A percentile compares a stretch with the other conserved stretches of the same genome.
These are phyloP conservation scores for Pestalotiopsis sp. DNA, from an alignment of 2,329 filamentous ascomycete genomes.

Conservation along the genomic window DNA sequence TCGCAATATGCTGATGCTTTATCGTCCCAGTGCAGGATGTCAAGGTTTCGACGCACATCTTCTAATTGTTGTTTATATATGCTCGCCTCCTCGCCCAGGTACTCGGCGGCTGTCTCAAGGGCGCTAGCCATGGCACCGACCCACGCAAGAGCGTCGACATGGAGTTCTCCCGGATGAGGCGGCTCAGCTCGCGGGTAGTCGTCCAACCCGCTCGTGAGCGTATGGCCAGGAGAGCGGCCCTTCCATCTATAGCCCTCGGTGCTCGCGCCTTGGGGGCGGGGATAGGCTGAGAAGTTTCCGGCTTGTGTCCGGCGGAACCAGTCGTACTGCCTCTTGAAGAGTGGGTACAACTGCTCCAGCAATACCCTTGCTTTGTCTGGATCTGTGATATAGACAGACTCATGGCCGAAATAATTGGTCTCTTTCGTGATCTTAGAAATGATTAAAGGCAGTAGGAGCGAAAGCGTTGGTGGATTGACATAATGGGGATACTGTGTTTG, in stretches of 20 bases:
- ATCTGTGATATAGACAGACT: constrained; percentile 77
- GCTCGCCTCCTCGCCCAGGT: constrained; percentile 73
- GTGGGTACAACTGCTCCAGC: constrained; percentile 51
- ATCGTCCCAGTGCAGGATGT: constrained; percentile 87
- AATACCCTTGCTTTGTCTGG: constrained; percentile 26
- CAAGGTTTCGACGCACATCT: constrained; percentile 79
- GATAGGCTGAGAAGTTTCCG: constrained; percentile 92
- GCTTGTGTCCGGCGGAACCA: constrained; percentile 95
- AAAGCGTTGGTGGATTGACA: constrained; percentile 93
- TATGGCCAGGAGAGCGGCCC: constrained; percentile 82
- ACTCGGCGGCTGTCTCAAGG: constrained; percentile 73
- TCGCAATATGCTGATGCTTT: constrained; percentile 83
- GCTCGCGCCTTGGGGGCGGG: constrained; percentile 85
- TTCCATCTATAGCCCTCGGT: constrained; percentile 95
- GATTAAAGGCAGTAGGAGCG: constrained; percentile 91
- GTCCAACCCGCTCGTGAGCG: constrained; percentile 90
- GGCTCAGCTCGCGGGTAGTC: constrained; percentile 95
- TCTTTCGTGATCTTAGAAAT: constrained; percentile 90
- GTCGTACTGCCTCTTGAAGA: constrained; percentile 84
- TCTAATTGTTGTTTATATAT: constrained; percentile 69
- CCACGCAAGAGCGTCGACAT: constrained; percentile 91
- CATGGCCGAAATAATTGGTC: constrained; percentile 92
- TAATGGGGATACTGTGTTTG: constrained; percentile 96
- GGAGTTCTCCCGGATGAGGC: constrained; percentile 91
- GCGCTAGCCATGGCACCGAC: constrained; percentile 88